Base-by-base conservation (phyloP, 257 asterid genomes). In the Cinchona pubescens region DNA sequence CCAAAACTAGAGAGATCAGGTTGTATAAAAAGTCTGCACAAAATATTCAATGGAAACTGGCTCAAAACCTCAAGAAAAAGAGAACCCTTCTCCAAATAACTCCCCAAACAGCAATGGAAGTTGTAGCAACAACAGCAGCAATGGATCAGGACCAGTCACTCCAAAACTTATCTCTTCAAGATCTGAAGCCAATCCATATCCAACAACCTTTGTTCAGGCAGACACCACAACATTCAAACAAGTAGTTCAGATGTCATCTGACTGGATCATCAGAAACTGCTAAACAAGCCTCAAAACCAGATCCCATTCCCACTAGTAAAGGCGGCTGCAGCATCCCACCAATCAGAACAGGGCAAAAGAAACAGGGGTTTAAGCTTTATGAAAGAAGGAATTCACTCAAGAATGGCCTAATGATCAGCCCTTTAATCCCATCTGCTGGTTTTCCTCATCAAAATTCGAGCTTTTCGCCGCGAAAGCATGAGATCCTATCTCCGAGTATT, bases 161-260 rank as follows among this genome's bases (percentile, higher is more conserved):
- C 94, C 85, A 21, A 88, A 80, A n/a, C 81, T 90, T 25, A 76
- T 81, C 58, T 71, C 89, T 83, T n/a, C n/a, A n/a, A 89, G 96
- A 90, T 89, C 97, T 78, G 91, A 92, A 40, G 34, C 82, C 70
- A 90, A 79, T 68, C 96, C 98, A 1, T 90, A 86, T 73, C 97
- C 98, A 5, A 93, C 97, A 29, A 91, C 97, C 69, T 91, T 90
- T 72, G 97, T 91, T 64, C 97, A 91, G 45, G 97, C 97, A 1
- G 94, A 91, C 81, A 83, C 98, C 23, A 77, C 90, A 61, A 83
- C 88, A 49, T 93, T 93, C 92, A 93, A 93, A 40, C 98, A 91
- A 76, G 98, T 93, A 1, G 98, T 91, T n/a, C 98, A 92, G 80
- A 88, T 91, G 93, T n/a, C n/a, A n/a, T n/a, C 96, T 92, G 29